phyloP scores from a whole-genome alignment of 2,329 filamentous ascomycete genomes.

The Pseudogymnoascus sp. region DNA sequence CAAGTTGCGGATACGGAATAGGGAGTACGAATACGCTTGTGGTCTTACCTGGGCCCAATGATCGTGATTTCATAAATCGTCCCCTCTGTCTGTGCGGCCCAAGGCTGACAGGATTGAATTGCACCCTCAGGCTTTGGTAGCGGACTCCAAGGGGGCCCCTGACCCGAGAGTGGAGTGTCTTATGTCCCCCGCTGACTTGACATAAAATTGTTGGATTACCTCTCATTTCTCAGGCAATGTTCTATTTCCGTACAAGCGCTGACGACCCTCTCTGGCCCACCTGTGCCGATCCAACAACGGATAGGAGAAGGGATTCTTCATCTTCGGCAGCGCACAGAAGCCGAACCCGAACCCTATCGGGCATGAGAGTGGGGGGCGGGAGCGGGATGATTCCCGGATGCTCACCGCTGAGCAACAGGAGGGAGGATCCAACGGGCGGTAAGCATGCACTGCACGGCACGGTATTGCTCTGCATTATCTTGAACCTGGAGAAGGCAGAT shows the following conservation, averaged over 20 bases:
- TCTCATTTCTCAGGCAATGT: neutral
- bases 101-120: neutral
- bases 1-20: neutral
- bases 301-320: neutral
- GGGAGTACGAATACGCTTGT: neutral
- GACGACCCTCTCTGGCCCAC: neutral
- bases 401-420: neutral
- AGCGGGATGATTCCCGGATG: neutral
- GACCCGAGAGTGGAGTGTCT: neutral
- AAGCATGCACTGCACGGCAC: neutral
- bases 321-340: neutral
- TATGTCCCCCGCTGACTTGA: neutral
- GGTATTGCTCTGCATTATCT: neutral
- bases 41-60: neutral
- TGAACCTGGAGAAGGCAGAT: neutral
- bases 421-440: neutral
- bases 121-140: neutral
- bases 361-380: neutral
- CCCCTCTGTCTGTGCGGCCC: neutral
- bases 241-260: constrained; percentile 4
- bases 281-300: neutral
- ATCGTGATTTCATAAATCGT: neutral
- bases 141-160: neutral
- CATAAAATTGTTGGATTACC: neutral
- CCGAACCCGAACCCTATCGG: neutral